Base-by-base conservation (phyloP, 805 yeast species). In the Ogataea sp. region DNA sequence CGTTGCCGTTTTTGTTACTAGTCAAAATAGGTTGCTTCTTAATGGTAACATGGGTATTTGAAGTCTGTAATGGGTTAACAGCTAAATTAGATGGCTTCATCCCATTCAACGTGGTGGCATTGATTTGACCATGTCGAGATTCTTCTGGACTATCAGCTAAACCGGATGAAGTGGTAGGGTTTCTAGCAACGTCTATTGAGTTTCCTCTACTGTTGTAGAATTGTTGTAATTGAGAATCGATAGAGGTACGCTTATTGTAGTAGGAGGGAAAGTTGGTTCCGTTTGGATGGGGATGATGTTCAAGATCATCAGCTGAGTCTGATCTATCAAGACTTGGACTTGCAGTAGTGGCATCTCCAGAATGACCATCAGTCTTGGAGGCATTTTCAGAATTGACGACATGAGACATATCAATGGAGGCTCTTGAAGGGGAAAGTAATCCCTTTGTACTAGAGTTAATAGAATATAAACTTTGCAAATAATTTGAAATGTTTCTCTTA, bases 81-180 rank as follows among this genome's bases (percentile, higher is more conserved):
- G 90, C 90, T 18, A 75, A 70, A 52, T 83, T 83, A 20, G 73
- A 71, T 3, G 83, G 83, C 42, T 71, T 76, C 41, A 70, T 52
- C 6, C 55, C 59, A 31, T 56, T 53, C 6, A 57, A 53, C n/a
- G 48, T 49, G 5, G 51, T 51, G 1, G 57, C 41, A 33, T 48
- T 51, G 38, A 54, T 49, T 32, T 39, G 42, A 34, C 38, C 5
- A 14, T 17, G 32, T 6, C 6, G 6, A 14, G 32, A 20, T 21
- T 34, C 26, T 8, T 8, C 26, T 23, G 26, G 26, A 7, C 10
- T 7, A 23, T 11, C 11, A 14, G n/a, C 26, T 16, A 14, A 14
- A 7, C 25, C 13, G 13, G 23, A 6, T 6, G 34, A 24, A 9
- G 13, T 18, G 13, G 14, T 20, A 32, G 21, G 13, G 33, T n/a